Conservation (phyloP, 192 early-diverging fungal species). For the Podila clonocystis region DNA sequence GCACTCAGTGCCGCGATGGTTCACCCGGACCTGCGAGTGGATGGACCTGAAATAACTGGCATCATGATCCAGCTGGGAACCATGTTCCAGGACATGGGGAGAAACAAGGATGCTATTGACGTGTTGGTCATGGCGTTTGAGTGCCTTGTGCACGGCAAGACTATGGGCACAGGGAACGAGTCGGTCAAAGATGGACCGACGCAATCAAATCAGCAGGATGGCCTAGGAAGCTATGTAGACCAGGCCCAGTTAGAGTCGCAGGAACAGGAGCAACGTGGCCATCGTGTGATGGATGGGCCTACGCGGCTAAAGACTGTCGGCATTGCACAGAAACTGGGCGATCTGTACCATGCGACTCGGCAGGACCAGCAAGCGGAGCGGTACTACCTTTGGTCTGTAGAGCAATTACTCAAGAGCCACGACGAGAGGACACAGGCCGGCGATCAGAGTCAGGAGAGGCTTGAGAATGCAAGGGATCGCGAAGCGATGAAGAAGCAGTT, state of each 20-base stretch:
- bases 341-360: conserved; percentile 51
- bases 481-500: conserved; percentile 47
- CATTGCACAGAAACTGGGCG: conserved; percentile 66
- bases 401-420: conserved; percentile 56
- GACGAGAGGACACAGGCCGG: conserved; percentile 2
- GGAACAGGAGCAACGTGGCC: conserved; percentile 9
- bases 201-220: not conserved
- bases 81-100: conserved; percentile 55
- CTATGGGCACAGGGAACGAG: conserved; percentile 31
- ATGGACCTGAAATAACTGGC: conserved; percentile 62
- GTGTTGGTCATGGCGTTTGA: conserved; percentile 57
- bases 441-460: conserved; percentile 28
- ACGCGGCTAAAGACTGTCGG: conserved; percentile 58
- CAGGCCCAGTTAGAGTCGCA: not conserved
- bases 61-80: conserved; percentile 68
- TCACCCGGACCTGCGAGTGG: conserved; percentile 49
- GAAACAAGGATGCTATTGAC: conserved; percentile 56
- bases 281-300: conserved; percentile 31
- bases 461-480: conserved; percentile 19
- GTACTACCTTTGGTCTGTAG: conserved; percentile 66
- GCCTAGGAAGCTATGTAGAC: conserved; percentile 2
- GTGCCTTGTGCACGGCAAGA: conserved; percentile 39
- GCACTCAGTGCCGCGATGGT: conserved; percentile 57
- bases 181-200: not conserved
- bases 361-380: conserved; percentile 62